A percentile compares a stretch with the other conserved stretches of the same genome.
These are phyloP conservation scores for Sporothrix globosa DNA, from an alignment of 2,329 filamentous ascomycete species.

Conservation along the genomic window DNA sequence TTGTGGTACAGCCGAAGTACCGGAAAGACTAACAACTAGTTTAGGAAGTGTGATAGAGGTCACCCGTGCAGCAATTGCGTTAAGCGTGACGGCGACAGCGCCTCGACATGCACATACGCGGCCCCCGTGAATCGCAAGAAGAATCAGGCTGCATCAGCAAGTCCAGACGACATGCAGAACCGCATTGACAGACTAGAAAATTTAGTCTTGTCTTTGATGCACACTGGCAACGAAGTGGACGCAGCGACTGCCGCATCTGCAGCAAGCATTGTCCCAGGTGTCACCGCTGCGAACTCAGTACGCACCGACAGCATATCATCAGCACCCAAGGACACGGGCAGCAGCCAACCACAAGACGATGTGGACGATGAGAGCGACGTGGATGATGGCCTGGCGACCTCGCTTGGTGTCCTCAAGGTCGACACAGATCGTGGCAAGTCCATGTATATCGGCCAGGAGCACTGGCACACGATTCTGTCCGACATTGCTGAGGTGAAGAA, in stretches of 20 bases:
- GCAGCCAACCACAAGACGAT: slow-evolving; percentile 44
- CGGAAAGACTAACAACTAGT: slow-evolving; percentile 16
- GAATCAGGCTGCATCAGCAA: slow-evolving; percentile 63
- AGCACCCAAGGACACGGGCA: slow-evolving; percentile 40
- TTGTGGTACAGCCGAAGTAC: background rate
- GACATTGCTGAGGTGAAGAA: slow-evolving; percentile 93
- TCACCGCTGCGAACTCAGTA: slow-evolving; percentile 31
- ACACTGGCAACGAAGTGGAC: slow-evolving; percentile 68
- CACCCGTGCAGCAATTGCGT: slow-evolving; percentile 94
- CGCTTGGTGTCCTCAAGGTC: slow-evolving; percentile 80
- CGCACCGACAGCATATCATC: slow-evolving; percentile 52
- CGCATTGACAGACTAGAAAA: slow-evolving; percentile 94
- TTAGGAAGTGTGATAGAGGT: slow-evolving; percentile 86
- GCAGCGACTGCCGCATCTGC: slow-evolving; percentile 39
- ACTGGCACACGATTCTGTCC: slow-evolving; percentile 78
- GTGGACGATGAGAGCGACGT: slow-evolving; percentile 69
- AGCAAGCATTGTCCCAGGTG: slow-evolving; percentile 40
- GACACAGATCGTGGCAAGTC: slow-evolving; percentile 76
- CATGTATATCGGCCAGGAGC: slow-evolving; percentile 79
- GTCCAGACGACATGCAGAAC: slow-evolving; percentile 96
- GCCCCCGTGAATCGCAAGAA: slow-evolving; percentile 72
- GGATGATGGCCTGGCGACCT: slow-evolving; percentile 69
- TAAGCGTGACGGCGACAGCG: slow-evolving; percentile 83
- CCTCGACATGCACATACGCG: slow-evolving; percentile 82
- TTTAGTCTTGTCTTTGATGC: slow-evolving; percentile 91